These are phyloP conservation scores for Wickerhamiella shivajii DNA, from an alignment of 805 yeast species.

Conservation along the genomic window DNA sequence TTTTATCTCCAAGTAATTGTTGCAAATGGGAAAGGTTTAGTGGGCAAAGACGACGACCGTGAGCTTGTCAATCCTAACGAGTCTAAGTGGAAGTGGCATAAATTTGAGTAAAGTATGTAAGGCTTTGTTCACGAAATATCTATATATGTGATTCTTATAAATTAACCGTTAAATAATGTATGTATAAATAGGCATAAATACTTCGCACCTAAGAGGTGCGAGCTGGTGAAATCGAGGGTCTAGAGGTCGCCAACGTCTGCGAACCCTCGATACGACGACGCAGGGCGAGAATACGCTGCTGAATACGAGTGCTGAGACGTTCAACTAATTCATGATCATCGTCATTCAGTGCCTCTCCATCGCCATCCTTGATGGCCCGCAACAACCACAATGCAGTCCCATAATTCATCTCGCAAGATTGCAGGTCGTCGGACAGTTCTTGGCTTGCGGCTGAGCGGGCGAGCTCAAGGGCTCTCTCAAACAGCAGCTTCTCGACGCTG, in stretches of 20 bases:
- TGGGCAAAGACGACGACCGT: not conserved
- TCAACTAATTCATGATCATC: slow-evolving; percentile 67
- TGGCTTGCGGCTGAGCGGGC: slow-evolving; percentile 82
- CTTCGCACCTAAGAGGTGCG: too few species aligned
- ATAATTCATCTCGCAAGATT: slow-evolving; percentile 74
- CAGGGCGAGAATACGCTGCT: slow-evolving; percentile 60
- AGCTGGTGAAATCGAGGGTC: too few species aligned
- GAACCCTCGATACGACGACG: slow-evolving; percentile 23
- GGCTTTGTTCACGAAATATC: too few species aligned
- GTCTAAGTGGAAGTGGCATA: slow-evolving; percentile 4
- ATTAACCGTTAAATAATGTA: too few species aligned
- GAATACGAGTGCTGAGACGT: slow-evolving; percentile 68
- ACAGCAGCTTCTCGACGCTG: slow-evolving; percentile 71
- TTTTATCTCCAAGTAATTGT: not conserved
- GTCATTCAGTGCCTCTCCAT: slow-evolving; percentile 36
- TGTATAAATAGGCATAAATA: too few species aligned
- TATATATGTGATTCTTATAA: too few species aligned
- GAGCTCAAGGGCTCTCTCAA: slow-evolving; percentile 88
- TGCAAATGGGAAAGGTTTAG: slow-evolving; percentile 1
- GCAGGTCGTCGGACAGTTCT: slow-evolving; percentile 54
- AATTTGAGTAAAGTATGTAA: not conserved
- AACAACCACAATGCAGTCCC: slow-evolving; percentile 94
- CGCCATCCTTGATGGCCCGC: slow-evolving; percentile 45
- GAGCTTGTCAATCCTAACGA: slow-evolving; percentile 2
- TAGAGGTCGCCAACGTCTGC: too few species aligned